phyloP scores from a whole-genome alignment of 805 yeast genomes.

The Candida wancherniae region DNA sequence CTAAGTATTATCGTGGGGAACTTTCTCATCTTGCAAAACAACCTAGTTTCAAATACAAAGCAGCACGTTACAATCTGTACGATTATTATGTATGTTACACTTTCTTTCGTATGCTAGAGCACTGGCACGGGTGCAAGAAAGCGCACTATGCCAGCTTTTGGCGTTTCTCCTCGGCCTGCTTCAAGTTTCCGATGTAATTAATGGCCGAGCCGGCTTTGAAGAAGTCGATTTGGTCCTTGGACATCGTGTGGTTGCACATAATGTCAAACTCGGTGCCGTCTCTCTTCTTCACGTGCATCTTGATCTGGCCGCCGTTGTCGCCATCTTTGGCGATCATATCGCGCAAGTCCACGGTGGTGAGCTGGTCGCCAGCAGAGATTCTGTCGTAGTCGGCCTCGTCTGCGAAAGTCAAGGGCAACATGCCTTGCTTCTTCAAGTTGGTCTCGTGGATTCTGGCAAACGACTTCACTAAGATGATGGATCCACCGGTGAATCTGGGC shows the following conservation, averaged over 20 bases:
- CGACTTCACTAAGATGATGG: conserved; percentile 82
- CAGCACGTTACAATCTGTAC: too few relatives aligned
- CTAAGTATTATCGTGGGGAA: too few relatives aligned
- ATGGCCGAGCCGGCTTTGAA: conserved; percentile 98
- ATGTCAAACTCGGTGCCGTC: conserved; percentile 67
- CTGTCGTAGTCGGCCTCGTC: conserved; percentile 84
- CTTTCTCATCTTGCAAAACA: not conserved
- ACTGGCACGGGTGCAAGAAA: too few relatives aligned
- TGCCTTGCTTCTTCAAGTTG: conserved; percentile 95
- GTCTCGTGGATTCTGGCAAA: conserved; percentile 99
- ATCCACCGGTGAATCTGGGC: conserved; percentile 92
- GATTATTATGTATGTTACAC: too few relatives aligned
- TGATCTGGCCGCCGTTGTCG: conserved; percentile 78
- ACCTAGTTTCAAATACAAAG: not conserved
- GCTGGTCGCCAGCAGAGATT: conserved; percentile 64
- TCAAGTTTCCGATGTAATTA: conserved; percentile 73
- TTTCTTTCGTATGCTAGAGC: too few relatives aligned
- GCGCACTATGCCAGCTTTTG: too few relatives aligned
- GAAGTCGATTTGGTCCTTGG: conserved; percentile 90
- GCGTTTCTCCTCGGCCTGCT: conserved; percentile 18
- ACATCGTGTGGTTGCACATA: conserved; percentile 90
- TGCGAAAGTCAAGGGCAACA: conserved; percentile 91
- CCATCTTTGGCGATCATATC: conserved; percentile 70
- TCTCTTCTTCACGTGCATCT: conserved; percentile 66
- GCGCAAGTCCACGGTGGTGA: conserved; percentile 30